Conservation (phyloP, 176 grass and related monocot species). For the Lolium rigidum region DNA sequence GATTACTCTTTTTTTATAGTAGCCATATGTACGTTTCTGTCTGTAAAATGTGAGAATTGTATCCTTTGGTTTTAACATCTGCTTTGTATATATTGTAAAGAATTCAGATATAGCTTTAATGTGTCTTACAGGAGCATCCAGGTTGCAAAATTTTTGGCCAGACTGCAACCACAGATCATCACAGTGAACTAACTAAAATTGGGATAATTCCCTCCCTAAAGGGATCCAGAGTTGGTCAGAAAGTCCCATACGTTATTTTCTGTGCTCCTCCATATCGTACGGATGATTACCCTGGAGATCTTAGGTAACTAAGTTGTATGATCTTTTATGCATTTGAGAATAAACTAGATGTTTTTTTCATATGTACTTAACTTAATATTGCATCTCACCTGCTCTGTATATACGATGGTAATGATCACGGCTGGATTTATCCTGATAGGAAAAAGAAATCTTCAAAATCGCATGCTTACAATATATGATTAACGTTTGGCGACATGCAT, state of each 20-base stretch:
- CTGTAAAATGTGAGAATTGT: background rate
- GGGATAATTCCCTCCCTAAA: conserved; percentile 74
- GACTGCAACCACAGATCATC: conserved; percentile 82
- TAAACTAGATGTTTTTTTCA: background rate
- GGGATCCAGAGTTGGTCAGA: conserved; percentile 45
- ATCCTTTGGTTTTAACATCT: background rate
- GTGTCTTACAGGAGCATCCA: conserved; percentile 63
- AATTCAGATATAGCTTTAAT: conserved; percentile 13
- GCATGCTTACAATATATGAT: conserved; percentile 26
- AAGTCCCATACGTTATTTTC: conserved; percentile 82
- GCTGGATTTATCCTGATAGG: background rate
- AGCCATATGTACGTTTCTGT: background rate
- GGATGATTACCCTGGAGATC: conserved; percentile 76
- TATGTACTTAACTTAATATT: background rate
- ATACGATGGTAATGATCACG: background rate
- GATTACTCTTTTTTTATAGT: background rate
- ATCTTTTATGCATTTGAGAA: background rate
- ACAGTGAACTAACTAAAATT: conserved; percentile 66
- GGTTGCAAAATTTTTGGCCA: conserved; percentile 76
- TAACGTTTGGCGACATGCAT: conserved; percentile 22
- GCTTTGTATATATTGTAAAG: background rate
- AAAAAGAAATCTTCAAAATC: background rate
- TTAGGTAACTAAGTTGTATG: conserved; percentile 60
- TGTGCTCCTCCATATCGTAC: conserved; percentile 81
- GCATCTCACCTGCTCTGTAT: too few species aligned